These are phyloP conservation scores for Pestalotiopsis sp. DNA, from an alignment of 2,329 filamentous ascomycete species.

Conservation along the genomic window DNA sequence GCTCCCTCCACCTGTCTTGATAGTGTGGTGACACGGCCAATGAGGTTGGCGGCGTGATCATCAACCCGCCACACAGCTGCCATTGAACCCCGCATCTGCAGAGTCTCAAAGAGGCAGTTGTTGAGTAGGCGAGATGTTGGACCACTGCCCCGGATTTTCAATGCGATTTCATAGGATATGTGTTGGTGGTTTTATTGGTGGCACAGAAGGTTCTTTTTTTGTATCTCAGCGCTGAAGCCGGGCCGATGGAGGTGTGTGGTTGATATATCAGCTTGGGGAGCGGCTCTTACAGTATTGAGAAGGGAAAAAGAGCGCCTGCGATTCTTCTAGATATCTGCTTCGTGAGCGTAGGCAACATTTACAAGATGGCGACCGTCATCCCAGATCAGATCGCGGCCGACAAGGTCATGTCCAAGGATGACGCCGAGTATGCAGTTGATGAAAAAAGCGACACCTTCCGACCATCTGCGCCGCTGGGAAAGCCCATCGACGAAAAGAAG, in stretches of 20 bases:
- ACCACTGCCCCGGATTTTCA: background rate
- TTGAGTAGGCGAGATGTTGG: constrained; percentile 7
- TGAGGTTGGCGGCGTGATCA: background rate
- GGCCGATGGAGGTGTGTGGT: background rate
- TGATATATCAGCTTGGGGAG: background rate
- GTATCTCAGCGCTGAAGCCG: background rate
- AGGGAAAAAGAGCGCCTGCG: background rate
- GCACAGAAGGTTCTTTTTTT: background rate
- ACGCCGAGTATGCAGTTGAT: constrained; percentile 17
- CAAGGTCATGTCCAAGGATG: constrained; percentile 20
- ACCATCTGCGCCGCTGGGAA: constrained; percentile 27
- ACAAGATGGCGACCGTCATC: constrained; percentile 28
- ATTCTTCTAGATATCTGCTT: background rate
- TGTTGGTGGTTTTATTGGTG: background rate
- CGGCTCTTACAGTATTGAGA: too few relatives aligned
- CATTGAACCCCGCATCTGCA: constrained; percentile 8
- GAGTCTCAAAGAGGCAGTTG: constrained; percentile 10
- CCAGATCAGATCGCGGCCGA: constrained; percentile 17
- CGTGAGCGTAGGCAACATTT: background rate
- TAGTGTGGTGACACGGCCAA: constrained; percentile 4
- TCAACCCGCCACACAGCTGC: background rate
- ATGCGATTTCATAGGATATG: background rate
- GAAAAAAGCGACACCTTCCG: constrained; percentile 18
- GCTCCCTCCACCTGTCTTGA: background rate
- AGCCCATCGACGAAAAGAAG: constrained; percentile 26